Base-by-base conservation (phyloP, 345 rosid species). In the Melastoma malabathricum region DNA sequence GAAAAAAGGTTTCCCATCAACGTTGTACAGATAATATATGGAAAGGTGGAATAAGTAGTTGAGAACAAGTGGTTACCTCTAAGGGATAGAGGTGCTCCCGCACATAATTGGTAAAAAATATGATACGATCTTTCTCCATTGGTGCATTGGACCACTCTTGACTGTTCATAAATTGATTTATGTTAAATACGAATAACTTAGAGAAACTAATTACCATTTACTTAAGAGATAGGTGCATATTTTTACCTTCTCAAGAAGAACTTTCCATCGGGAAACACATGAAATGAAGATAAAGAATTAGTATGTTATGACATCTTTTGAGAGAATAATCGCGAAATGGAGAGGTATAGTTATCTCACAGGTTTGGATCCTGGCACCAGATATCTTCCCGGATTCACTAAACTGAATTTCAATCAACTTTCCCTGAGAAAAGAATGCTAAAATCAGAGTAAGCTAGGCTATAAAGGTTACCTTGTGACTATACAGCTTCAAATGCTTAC, bases 91-190 rank as follows among this genome's bases (percentile, higher is more conserved):
- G 93, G 65, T 64, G 98, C 98, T 58, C 98, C 98, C 51, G 86
- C 89, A 70, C 98, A 92, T 59, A 92, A 96, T 63, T 92, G 98
- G 79, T 92, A 92, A 72, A 92, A 92, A 72, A 92, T 81, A 68
- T 92, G 98, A 70, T 92, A 92, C 56, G 98, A 84, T 75, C 98
- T 84, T 73, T 92, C 98, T 58, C 95, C 95, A 54, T 80, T 89
- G 43, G 79, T 72, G 77, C 97, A 87, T 63, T 92, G 98, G 66
- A 92, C 97, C 55, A 92, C 98, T 74, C 98, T 84, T 62, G 98
- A 92, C 98, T 92, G 93, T 72, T 77, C 64, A 67, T 45, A 47
- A 44, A 62, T 70, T 17, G 59, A 49, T 4, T 29, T 29, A 29
- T 29, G 38, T 29, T 29, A 29, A 29, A 29, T 29, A 1, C 5